Evolutionary conservation across 768 basidiomycete genomes (phyloP).

Genomic region (Lyophyllum decastes): DNA sequence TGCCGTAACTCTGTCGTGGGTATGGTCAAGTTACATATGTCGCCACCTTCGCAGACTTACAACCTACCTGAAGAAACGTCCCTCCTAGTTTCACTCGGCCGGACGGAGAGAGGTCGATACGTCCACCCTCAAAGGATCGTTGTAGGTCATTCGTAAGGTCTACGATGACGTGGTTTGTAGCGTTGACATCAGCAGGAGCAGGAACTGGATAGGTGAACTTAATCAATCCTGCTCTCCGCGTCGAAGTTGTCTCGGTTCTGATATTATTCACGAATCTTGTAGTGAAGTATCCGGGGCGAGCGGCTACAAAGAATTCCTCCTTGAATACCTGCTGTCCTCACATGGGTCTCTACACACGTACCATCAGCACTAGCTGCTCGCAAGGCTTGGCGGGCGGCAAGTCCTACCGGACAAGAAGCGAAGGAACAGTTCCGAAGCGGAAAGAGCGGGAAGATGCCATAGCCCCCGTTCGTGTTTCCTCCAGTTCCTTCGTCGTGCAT

Average conservation of each 20-base stretch:
- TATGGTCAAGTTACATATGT: too few relatives aligned
- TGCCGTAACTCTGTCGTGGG: slow-evolving; percentile 41
- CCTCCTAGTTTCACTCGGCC: slow-evolving; percentile 42
- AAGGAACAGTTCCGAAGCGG: slow-evolving; percentile 44
- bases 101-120: slow-evolving; percentile 29
- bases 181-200: slow-evolving; percentile 21
- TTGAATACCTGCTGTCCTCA: background rate
- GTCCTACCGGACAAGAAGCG: slow-evolving; percentile 40
- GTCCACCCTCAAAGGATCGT: slow-evolving; percentile 49
- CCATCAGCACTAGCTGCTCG: slow-evolving; percentile 47
- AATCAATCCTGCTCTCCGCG: slow-evolving; percentile 59
- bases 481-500: slow-evolving; percentile 59
- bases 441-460: slow-evolving; percentile 53
- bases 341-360: slow-evolving; percentile 14
- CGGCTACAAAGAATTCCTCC: slow-evolving; percentile 30
- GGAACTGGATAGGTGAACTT: slow-evolving; percentile 59
- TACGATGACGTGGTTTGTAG: slow-evolving; percentile 50
- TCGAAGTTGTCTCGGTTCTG: slow-evolving; percentile 58
- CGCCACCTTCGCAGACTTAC: too few relatives aligned
- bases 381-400: slow-evolving; percentile 38
- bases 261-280: slow-evolving; percentile 47
- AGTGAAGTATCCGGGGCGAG: slow-evolving; percentile 50
- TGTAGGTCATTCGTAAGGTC: slow-evolving; percentile 47
- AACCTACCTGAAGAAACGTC: slow-evolving; percentile 46
- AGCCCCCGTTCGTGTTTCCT: slow-evolving; percentile 51